These are phyloP conservation scores for Garcia nutans DNA, from an alignment of 345 rosid genomes.

Conservation along the genomic window DNA sequence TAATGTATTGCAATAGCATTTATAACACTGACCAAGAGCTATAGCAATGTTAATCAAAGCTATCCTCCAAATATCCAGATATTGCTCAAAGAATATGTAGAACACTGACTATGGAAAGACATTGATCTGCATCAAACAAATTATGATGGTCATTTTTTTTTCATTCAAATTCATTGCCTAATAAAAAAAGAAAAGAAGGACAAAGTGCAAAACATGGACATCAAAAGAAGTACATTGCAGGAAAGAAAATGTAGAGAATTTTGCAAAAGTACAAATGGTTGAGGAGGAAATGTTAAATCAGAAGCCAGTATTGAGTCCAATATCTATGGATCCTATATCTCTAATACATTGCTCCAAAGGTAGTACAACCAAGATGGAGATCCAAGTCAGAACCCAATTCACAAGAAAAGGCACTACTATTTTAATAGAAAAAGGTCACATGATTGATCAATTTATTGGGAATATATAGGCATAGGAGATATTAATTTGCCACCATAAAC, in stretches of 20 bases:
- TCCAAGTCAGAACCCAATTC: background rate
- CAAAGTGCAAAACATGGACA: background rate
- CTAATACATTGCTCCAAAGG: background rate
- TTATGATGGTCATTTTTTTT: background rate
- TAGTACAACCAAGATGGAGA: background rate
- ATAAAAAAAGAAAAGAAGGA: background rate
- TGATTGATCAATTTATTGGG: background rate
- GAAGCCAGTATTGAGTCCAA: background rate
- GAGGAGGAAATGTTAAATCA: background rate
- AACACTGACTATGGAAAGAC: constrained; percentile 31
- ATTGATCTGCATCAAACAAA: constrained; percentile 21
- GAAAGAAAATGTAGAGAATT: background rate
- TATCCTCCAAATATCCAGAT: constrained; percentile 31
- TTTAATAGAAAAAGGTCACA: background rate
- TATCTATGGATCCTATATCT: background rate
- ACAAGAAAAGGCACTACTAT: background rate
- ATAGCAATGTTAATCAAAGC: constrained; percentile 27
- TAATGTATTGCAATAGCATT: background rate
- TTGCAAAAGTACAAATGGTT: background rate
- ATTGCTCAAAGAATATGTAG: constrained; percentile 34
- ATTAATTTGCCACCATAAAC: background rate
- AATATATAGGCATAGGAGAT: background rate
- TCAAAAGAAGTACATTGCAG: background rate
- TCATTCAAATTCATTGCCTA: background rate
- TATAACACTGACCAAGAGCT: constrained; percentile 26